phyloP scores from a whole-genome alignment of 2,329 filamentous ascomycete genomes.

The Penicillium nordicum region DNA sequence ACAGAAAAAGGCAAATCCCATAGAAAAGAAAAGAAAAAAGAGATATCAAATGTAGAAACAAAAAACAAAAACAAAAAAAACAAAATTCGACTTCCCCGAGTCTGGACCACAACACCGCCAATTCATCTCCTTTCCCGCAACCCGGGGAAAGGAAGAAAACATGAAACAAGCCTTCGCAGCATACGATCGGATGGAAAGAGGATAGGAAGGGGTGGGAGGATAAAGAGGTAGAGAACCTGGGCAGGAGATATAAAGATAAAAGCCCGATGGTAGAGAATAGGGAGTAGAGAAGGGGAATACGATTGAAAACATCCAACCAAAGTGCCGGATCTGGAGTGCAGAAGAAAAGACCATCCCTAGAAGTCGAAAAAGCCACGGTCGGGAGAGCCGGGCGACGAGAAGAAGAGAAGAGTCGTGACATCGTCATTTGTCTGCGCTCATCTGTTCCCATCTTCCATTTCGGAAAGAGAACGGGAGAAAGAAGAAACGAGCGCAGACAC shows the following conservation, averaged over 20 bases:
- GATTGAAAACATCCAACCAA: slow-evolving; percentile 1
- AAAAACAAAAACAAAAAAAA: neutral
- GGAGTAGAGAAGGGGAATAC: neutral
- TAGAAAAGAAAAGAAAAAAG: neutral
- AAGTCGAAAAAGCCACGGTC: slow-evolving; percentile 23
- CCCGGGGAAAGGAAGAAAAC: neutral
- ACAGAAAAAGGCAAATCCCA: neutral
- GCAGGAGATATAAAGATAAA: slow-evolving; percentile 1
- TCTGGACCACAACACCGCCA: slow-evolving; percentile 8
- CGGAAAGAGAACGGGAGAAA: neutral
- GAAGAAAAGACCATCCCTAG: slow-evolving; percentile 21
- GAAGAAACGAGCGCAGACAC: neutral
- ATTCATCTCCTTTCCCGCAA: neutral
- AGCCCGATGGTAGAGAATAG: neutral
- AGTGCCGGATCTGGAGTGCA: slow-evolving; percentile 7
- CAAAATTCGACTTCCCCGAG: slow-evolving; percentile 2
- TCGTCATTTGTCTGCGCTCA: slow-evolving; percentile 25
- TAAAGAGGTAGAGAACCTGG: neutral
- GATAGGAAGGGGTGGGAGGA: neutral
- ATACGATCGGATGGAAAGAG: neutral
- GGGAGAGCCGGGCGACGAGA: slow-evolving; percentile 19
- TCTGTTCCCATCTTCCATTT: neutral
- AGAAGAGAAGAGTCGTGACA: slow-evolving; percentile 32
- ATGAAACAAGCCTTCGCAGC: slow-evolving; percentile 4
- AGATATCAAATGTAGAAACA: neutral